Base-by-base conservation (phyloP, 2,329 filamentous ascomycete species). In the Huntiella decipiens region DNA sequence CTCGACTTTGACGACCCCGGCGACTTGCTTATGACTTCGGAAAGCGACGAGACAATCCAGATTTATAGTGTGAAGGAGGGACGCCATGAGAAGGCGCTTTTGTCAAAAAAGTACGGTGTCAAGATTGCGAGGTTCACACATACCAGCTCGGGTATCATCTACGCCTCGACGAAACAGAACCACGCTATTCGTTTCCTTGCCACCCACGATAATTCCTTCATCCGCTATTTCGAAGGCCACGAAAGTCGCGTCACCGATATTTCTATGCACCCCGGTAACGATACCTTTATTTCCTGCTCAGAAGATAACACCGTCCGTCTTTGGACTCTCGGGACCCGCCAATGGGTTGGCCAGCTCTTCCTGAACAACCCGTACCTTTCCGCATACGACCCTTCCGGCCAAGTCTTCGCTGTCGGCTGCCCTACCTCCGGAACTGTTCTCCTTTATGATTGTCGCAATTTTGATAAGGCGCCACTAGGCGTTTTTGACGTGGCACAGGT, bases 1-100 rank as follows among this genome's bases (percentile, higher is more conserved):
- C 74, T 98, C 55, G 88, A 98, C 65, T 98, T 94, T 59, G 87
- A 96, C 61, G 87, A 96, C 64, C 81, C 83, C 38, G 91, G 91
- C 60, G 86, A 95, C 61, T 82, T 88, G 43, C 73, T 92, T 50
- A 85, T 98, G 62, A 83, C 87, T 0, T 84, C 86, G 4, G 83
- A 87, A 53, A 86, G 84, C 64, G 91, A 98, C 61, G 87, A 95
- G 60, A 92, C 84, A 3, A 82, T 98, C 51, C 87, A 96, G 57
- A 79, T 98, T 31, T 98, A 92, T 66, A 93, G 91, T 56, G 80
- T 93, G 52, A 83, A 82, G 56, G 86, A 94, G 53, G 91, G 91
- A 4, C 82, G 82, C 50, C 79, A 86, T 54, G 82, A 85, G 40
- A 96, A 96, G 64, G 80, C 79, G 50, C 71, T 95, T 40, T 77